Base-by-base conservation (phyloP, 176 grass and related monocot species). In the Aegilops longissima region DNA sequence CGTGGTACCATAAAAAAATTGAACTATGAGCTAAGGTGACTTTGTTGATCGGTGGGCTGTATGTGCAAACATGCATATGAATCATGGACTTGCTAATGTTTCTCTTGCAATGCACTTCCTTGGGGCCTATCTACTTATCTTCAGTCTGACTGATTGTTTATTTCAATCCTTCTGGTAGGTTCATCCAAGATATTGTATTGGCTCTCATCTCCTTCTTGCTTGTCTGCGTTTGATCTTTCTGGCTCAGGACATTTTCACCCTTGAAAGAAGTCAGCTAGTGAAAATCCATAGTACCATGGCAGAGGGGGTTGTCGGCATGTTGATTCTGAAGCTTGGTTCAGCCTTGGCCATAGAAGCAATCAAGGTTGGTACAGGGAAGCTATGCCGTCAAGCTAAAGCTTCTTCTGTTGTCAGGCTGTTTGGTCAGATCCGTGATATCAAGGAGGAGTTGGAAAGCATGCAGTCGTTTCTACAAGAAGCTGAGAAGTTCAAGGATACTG, bases 311-410 rank as follows among this genome's bases (percentile, higher is more conserved):
- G 67, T 70, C 18, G 67, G 67, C 67, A 38, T 70, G 33, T 34
- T 70, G 67, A 70, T 70, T 70, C 67, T 70, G 67, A 70, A 70
- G 67, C 67, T 70, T 70, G 67, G 67, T 2, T 70, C 67, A 11
- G 34, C 67, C 67, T 70, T 38, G 33, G 67, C 67, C 34, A 21
- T 70, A 38, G 67, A 70, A 21, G 67, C 67, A 21, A 9, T 70
- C 16, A 70, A 70, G 67, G 67, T 38, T 35, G 67, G 67, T 33
- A 70, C 67, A 70, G 18, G 67, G 67, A 18, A 70, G 33, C 34
- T 70, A 35, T 38, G 67, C 67, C 67, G 2, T 70, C 33, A 70
- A 21, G 67, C 67, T 70, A 70, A 9, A 70, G 67, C 67, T 70
- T 70, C 67, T 70, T 70, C 34, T 70, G 1, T 70, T 70, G 67